phyloP scores from a whole-genome alignment of 768 basidiomycete genomes.

The Collybia sordida region DNA sequence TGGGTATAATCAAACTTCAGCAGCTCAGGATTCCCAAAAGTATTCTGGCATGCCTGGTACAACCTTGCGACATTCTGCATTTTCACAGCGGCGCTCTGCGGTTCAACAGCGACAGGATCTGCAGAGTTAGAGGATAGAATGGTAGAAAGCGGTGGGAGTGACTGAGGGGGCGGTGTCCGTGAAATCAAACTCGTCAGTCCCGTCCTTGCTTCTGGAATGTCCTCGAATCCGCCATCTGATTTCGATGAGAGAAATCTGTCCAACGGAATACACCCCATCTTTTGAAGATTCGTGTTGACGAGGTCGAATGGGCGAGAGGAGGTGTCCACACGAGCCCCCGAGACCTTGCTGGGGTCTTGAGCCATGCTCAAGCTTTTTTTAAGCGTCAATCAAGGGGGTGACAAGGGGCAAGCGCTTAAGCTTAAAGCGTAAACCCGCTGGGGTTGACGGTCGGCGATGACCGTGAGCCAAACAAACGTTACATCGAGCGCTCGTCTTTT shows the following conservation, averaged over 20 bases:
- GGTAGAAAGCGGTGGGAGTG: not conserved
- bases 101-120: not conserved
- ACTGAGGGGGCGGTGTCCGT: not conserved
- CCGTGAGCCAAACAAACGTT: too few relatives aligned
- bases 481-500: too few relatives aligned
- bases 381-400: too few relatives aligned
- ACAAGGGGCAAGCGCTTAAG: too few relatives aligned
- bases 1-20: slow-evolving; percentile 51
- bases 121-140: not conserved
- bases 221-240: too few relatives aligned
- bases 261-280: slow-evolving; percentile 25
- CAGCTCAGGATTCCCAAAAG: slow-evolving; percentile 37
- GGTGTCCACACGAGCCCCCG: slow-evolving; percentile 1
- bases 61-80: slow-evolving; percentile 31
- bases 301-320: slow-evolving; percentile 16
- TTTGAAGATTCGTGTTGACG: slow-evolving; percentile 23
- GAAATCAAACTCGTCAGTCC: not conserved
- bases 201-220: too few relatives aligned
- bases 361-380: too few relatives aligned
- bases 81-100: not conserved
- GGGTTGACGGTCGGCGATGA: too few relatives aligned
- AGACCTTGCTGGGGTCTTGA: not conserved
- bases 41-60: slow-evolving; percentile 40
- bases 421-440: too few relatives aligned
- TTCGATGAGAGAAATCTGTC: slow-evolving; percentile 20